These are phyloP conservation scores for Antitrichia curtipendula DNA, from an alignment of 225 moss, liverwort and hornwort genomes.

Conservation along the genomic window DNA sequence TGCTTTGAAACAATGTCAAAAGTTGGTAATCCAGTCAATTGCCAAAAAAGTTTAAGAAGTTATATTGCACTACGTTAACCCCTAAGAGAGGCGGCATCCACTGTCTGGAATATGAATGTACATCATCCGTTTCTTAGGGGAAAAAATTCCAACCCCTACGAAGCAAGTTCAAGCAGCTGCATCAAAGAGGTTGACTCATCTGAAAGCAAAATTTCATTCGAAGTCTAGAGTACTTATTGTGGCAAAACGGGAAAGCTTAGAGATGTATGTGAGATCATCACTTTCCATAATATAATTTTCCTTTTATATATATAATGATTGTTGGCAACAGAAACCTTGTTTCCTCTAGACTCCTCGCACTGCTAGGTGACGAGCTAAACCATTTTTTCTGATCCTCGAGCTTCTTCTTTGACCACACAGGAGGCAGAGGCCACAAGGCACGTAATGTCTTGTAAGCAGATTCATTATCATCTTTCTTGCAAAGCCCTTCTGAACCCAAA, in stretches of 20 bases:
- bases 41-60: background rate
- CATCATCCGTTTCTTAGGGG: background rate
- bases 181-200: background rate
- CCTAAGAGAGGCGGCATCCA: background rate
- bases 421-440: background rate
- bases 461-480: background rate
- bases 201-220: background rate
- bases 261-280: background rate
- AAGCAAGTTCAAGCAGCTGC: background rate
- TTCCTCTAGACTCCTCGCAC: background rate
- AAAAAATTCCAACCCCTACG: background rate
- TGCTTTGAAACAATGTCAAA: background rate
- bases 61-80: background rate
- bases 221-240: background rate
- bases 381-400: background rate
- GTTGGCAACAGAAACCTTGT: background rate
- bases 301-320: background rate
- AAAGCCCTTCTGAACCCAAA: background rate
- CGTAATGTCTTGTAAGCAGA: background rate
- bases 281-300: background rate
- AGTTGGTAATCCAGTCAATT: background rate
- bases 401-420: background rate
- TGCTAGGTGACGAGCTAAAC: background rate
- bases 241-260: background rate
- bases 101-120: background rate